Base-by-base conservation (phyloP, 345 rosid genomes). In the Syzygium aqueum region DNA sequence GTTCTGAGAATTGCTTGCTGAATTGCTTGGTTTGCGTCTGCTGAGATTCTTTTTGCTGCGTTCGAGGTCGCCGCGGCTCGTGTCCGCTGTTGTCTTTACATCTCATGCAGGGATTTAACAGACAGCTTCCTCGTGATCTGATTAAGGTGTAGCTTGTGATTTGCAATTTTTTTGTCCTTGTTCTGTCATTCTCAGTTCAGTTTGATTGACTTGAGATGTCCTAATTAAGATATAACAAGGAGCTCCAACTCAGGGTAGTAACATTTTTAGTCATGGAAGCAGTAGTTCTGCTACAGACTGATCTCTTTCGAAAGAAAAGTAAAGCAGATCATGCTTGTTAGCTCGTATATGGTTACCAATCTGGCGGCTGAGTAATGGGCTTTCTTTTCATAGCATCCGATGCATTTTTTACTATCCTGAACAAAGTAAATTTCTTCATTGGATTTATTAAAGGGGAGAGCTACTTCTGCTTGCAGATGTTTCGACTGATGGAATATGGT, bases 401-500 rank as follows among this genome's bases (percentile, higher is more conserved):
- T 33, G 46, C 25, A 19, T 40, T 1, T 67, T 33, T 67, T 33
- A 11, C 37, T 73, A 33, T 73, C 49, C 2, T 19, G 82, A 37
- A 22, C 49, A 10, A 73, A 73, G 27, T 54, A 54, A 54, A 22
- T 21, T 23, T 21, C 23, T 22, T 7, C 23, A 21, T 8, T 73
- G 15, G 14, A 9, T 73, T 73, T 73, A 21, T 40, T 73, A 5
- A 73, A 33, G 19, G 12, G 67, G 21, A 27, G 52, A n/a, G 16
- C 46, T 37, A 57, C 51, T 84, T 88, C 77, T 87, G 86, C 23
- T 63, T 80, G 56, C 91, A 97, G 99, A 97, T 95, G 92, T 97
- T 87, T 94, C 99, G 28, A 96, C 98, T 0, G 98, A 97, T 93
- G 98, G 98, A 86, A 93, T 87, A 87, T 96, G 98, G 98, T 97